Base-by-base conservation (phyloP, 2,329 filamentous ascomycete species). In the Fusarium haematococcum region DNA sequence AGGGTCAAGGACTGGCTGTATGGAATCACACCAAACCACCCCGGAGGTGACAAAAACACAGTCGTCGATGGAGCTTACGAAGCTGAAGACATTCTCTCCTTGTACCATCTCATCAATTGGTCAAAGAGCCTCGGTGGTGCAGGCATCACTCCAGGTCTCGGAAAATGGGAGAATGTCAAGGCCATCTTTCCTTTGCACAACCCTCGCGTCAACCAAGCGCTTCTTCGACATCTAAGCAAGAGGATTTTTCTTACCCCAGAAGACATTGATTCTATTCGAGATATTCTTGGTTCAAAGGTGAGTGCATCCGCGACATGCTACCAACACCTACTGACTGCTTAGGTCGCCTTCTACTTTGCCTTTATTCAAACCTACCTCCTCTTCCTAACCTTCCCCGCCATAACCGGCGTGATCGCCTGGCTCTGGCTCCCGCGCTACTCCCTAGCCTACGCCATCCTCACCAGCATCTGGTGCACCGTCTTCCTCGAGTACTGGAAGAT, bases 401-500 rank as follows among this genome's bases (percentile, higher is more conserved):
- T 86, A 3, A 91, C 93, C 32, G 94, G 93, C 1, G 81, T 92
- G n/a, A 81, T 90, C 2, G 89, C 91, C 16, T 95, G 92, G 92
- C 81, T 91, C 2, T 88, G 93, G 68, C 84, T 94, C 0, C 91
- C 92, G 11, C 88, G 90, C 32, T 95, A 93, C 83, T 95, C 93
- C 0, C 86, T 92, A 16, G 81, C 91, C 20, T 95, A 94, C 77
- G 93, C 90, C 6, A 84, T 92, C 6, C 83, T 91, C 25, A 93
- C 90, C 65, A 89, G 90, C 33, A 81, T 94, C 8, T 94, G 93
- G 90, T 92, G 91, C 75, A 90, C 92, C 9, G 85, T 94, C 5
- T 95, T 95, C 73, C 88, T 94, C 14, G 93, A 95, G 78, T 95
- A 91, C 81, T 95, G 93, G 93, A 95, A 94, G 82, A 89, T 94